Evolutionary conservation across 495 filamentous ascomycete genomes (phyloP), one percentile per base, ranked within the genome.

Genomic region (Penicillium cataractarum): DNA sequence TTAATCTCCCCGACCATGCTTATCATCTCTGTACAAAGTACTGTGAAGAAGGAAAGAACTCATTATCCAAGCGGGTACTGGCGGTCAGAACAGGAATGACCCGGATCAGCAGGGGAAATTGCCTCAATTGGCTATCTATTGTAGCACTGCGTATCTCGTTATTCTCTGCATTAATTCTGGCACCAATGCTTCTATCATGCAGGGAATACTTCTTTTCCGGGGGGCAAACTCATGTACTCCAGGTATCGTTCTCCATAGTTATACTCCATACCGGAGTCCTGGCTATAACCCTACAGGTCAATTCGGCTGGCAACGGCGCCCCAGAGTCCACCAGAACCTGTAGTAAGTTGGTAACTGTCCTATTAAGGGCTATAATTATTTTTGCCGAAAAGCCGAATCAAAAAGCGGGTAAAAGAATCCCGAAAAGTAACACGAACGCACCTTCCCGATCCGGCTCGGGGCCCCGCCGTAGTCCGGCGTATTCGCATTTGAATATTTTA

Each of bases 391-490:
- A 1, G 19, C 21, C 42, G 42, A 46, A 2, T 22, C 17, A 9
- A 46, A 52, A 6, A 19, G 49, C n/a, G 12, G 26, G 5, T 4
- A 15, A 32, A 51, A 29, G 9, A 2, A 0, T 6, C 26, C 13
- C 49, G 24, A 29, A 31, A 9, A 8, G 19, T n/a, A 0, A 24
- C 42, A 46, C 42, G 27, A 52, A 31, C 6, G 1, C 49, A 52
- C 49, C 49, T 52, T 52, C 49, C 49, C 4, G 49, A 52, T 52
- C 29, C 0, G 29, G 2, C 26, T 15, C 49, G 49, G 49, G 26
- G n/a, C 26, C 24, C 49, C 49, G 49, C 26, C 49, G 49, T 52
- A 52, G 27, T 52, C 49, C 49, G 49, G 29, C 15, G 12, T 21
- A 21, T 4, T 19, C 2, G 42, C 5, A 17, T 39, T 33, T 6